Conservation (phyloP, 2,329 filamentous ascomycete genomes). For the Colletotrichum godetiae region DNA sequence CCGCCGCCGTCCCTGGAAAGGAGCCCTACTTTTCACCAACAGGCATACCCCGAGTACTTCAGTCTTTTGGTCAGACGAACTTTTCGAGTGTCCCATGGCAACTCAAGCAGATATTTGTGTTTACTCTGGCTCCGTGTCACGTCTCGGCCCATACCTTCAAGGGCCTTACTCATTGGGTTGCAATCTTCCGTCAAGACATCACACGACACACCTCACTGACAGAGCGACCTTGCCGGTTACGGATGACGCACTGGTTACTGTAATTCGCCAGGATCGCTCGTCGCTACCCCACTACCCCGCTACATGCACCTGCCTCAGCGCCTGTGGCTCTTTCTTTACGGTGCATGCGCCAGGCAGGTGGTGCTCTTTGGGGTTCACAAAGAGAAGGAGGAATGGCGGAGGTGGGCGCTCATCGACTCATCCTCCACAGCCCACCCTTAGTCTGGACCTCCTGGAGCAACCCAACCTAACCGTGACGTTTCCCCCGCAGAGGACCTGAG, state of each 20-base stretch:
- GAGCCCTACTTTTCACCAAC: background rate
- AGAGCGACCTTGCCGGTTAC: background rate
- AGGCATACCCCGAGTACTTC: constrained; percentile 2
- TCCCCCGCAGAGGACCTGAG: constrained; percentile 3
- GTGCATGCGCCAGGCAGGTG: background rate
- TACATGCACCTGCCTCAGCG: constrained; percentile 7
- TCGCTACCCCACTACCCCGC: constrained; percentile 30
- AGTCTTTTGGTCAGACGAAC: background rate
- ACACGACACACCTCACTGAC: background rate
- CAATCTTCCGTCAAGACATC: constrained; percentile 9
- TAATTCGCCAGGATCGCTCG: constrained; percentile 9
- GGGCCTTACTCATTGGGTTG: background rate
- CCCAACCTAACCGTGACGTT: background rate
- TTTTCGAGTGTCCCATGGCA: background rate
- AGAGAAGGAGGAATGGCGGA: background rate
- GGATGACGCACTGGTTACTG: background rate
- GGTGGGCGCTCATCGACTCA: background rate
- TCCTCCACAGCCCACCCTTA: constrained; percentile 31
- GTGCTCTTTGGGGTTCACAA: constrained; percentile 2
- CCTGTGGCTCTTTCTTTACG: constrained; percentile 13
- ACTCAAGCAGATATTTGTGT: background rate
- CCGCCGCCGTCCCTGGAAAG: background rate
- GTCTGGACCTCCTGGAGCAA: background rate
- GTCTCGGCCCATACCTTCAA: background rate
- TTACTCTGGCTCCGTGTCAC: background rate